Evolutionary conservation across 139 green algal species (phyloP).

Genomic region (Marvania coccoides): DNA sequence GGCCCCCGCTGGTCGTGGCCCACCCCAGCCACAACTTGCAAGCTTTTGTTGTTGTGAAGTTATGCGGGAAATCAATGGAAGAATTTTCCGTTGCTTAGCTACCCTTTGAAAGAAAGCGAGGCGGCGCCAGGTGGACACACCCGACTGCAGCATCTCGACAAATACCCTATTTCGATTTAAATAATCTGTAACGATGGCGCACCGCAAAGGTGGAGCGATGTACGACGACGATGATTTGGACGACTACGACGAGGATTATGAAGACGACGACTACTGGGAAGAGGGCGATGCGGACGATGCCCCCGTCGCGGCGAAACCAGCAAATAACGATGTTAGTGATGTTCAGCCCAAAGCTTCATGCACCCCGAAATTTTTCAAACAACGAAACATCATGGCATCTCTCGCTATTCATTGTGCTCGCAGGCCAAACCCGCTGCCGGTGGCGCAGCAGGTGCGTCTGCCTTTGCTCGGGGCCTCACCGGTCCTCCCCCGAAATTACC

Average conservation of each 20-base stretch:
- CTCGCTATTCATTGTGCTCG: neutral
- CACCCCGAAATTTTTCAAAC: neutral
- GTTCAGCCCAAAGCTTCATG: neutral
- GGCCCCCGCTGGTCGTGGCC: too few relatives aligned
- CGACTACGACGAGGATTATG: constrained; percentile 49
- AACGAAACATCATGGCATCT: neutral
- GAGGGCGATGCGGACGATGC: neutral
- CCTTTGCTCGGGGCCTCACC: constrained; percentile 46
- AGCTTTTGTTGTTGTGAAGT: too few relatives aligned
- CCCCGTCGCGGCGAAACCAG: neutral
- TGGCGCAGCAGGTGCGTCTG: constrained; percentile 63
- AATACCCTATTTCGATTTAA: too few relatives aligned
- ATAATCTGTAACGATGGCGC: constrained; percentile 1
- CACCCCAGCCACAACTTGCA: too few relatives aligned
- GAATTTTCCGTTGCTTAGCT: too few relatives aligned
- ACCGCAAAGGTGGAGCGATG: neutral
- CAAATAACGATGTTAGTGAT: neutral
- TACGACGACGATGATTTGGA: constrained; percentile 62
- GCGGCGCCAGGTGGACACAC: too few relatives aligned
- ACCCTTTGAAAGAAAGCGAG: too few relatives aligned
- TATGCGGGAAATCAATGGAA: too few relatives aligned
- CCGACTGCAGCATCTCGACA: too few relatives aligned
- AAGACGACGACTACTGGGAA: constrained; percentile 44
- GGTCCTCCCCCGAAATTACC: constrained; percentile 40
- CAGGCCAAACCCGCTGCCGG: constrained; percentile 7